Conservation (phyloP, 352 stramenopile species). For the Phytopythium ostracodes region DNA sequence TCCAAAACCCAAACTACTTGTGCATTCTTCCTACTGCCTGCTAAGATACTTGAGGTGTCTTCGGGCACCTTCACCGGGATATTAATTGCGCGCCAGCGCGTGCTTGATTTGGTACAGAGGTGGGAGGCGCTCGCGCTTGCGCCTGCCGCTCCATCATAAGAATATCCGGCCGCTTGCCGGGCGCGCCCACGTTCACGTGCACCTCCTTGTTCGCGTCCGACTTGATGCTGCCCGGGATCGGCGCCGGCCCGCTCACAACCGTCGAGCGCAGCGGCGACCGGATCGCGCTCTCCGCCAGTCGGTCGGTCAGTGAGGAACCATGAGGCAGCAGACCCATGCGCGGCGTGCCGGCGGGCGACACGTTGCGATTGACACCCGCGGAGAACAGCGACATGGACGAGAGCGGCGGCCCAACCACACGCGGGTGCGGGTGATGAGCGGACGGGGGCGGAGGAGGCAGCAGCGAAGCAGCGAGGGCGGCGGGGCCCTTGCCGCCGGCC, state of each 20-base stretch:
- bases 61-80: slow-evolving; percentile 1
- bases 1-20: not conserved
- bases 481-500: slow-evolving; percentile 23
- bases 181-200: not conserved
- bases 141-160: slow-evolving; percentile 30
- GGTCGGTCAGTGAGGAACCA: slow-evolving; percentile 15
- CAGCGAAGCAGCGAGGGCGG: slow-evolving; percentile 21
- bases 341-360: slow-evolving; percentile 18
- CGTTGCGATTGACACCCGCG: slow-evolving; percentile 18
- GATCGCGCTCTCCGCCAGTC: slow-evolving; percentile 9
- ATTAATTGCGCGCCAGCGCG: slow-evolving; percentile 4
- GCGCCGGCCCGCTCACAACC: not conserved
- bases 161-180: slow-evolving; percentile 28
- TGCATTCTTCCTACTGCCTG: not conserved
- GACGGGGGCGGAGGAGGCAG: slow-evolving; percentile 8
- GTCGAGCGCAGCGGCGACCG: slow-evolving; percentile 7
- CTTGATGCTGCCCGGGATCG: slow-evolving; percentile 11
- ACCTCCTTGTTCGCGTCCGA: slow-evolving; percentile 4
- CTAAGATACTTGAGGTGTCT: not conserved
- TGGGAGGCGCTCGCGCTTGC: slow-evolving; percentile 15
- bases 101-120: slow-evolving; percentile 4
- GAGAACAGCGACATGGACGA: slow-evolving; percentile 33
- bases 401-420: slow-evolving; percentile 3
- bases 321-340: slow-evolving; percentile 25
- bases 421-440: slow-evolving; percentile 1